Evolutionary conservation across 2,329 filamentous ascomycete species (phyloP), one percentile per base, ranked within the genome.

Genomic region (Clonostachys rosea): DNA sequence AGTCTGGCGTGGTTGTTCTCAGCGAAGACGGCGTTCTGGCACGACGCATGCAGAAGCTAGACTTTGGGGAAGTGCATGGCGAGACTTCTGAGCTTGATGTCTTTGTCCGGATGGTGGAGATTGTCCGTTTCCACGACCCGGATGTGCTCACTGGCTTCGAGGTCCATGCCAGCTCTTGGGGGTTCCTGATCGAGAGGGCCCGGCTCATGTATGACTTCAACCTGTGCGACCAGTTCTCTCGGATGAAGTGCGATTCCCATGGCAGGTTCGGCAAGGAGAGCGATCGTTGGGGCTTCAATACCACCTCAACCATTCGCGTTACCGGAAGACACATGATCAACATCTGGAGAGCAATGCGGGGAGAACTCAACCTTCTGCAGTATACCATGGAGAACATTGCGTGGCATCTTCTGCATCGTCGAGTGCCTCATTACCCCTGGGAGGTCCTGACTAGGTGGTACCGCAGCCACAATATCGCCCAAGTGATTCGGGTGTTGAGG

Each of bases 361-460:
- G 86, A n/a, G 92, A 96, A 66, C 69, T 99, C 30, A 95, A 91
- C 55, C 71, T 99, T 30, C 76, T 96, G 11, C 91, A 96, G 61
- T 97, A 99, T 61, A 96, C 89, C 0, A 87, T 97, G 82, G 94
- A 97, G 65, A 96, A 96, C 58, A 89, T 97, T 5, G 89, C 83
- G 0, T 97, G 95, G 72, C 91, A 97, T 66, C 66, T 97, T 2
- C 76, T 99, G 3, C 91, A 95, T 56, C 83, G 83, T 34, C 83
- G 92, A 4, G 87, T 97, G 44, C 94, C 94, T 6, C 90, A 96
- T 62, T 96, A 95, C 62, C 75, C 85, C 2, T 89, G 88, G 69
- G 76, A 78, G 33, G 86, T 87, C 30, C 70, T 99, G 52, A 96
- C 92, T 1, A 68, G 67, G 39, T 99, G 92, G 92, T 95, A 91